A percentile compares a stretch with the other conserved stretches of the same genome.
Conservation (phyloP, 805 yeast genomes). For the Metschnikowia arizonensis region DNA sequence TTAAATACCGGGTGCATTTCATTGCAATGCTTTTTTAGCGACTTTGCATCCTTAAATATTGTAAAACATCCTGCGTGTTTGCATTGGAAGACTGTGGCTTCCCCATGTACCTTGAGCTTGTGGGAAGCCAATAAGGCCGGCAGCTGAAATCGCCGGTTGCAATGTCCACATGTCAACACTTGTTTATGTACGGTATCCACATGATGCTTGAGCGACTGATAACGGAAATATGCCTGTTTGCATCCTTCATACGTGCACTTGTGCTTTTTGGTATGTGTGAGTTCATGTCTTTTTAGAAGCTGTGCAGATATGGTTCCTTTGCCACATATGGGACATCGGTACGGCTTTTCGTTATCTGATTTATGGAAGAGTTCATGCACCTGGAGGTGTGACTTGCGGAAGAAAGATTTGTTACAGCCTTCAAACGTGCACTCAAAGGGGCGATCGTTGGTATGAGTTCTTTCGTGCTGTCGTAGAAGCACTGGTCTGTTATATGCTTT, state of each 20-base stretch:
- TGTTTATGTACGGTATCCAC: slow-evolving; percentile 55
- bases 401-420: slow-evolving; percentile 61
- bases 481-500: slow-evolving; percentile 82
- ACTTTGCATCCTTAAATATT: slow-evolving; percentile 67
- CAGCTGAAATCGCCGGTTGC: slow-evolving; percentile 61
- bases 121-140: slow-evolving; percentile 68
- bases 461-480: slow-evolving; percentile 71
- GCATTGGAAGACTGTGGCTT: slow-evolving; percentile 53
- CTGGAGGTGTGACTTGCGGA: slow-evolving; percentile 73
- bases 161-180: slow-evolving; percentile 53
- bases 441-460: slow-evolving; percentile 75
- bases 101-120: slow-evolving; percentile 60
- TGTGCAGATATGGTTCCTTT: slow-evolving; percentile 80
- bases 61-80: slow-evolving; percentile 57
- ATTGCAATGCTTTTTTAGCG: slow-evolving; percentile 65
- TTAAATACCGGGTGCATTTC: slow-evolving; percentile 66
- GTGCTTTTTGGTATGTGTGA: slow-evolving; percentile 56
- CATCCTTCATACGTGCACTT: slow-evolving; percentile 62
- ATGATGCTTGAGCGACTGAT: slow-evolving; percentile 74
- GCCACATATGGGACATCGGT: slow-evolving; percentile 66
- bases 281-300: slow-evolving; percentile 78
- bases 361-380: slow-evolving; percentile 71
- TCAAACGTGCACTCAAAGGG: slow-evolving; percentile 61
- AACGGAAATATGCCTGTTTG: slow-evolving; percentile 62
- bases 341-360: slow-evolving; percentile 54